Percentiles rank a stretch among this genome's conserved stretches.
Evolutionary conservation across 805 yeast genomes (phyloP).

Genomic region (Pichia ethanolica): DNA sequence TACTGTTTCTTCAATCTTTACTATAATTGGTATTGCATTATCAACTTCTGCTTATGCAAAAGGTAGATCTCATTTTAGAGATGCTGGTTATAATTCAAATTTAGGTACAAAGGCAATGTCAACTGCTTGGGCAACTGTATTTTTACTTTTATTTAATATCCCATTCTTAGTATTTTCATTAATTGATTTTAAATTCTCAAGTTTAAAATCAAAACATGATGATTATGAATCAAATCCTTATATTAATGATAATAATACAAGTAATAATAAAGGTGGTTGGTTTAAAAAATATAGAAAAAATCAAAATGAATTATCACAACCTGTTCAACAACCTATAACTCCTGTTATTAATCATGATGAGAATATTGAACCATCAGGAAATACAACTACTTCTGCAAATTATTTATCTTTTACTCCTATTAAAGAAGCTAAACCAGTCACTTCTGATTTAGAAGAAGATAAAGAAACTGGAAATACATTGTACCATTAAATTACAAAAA

Average conservation of each 20-base stretch:
- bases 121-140: slow-evolving; percentile 53
- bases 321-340: no score
- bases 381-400: background rate
- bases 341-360: background rate
- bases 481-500: background rate
- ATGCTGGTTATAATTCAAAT: slow-evolving; percentile 34
- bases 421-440: background rate
- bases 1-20: slow-evolving; percentile 35
- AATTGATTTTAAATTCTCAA: no score
- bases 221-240: background rate
- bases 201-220: no score
- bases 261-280: slow-evolving; percentile 5
- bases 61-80: slow-evolving; percentile 42
- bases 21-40: slow-evolving; percentile 38
- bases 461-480: background rate
- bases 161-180: slow-evolving; percentile 5
- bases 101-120: slow-evolving; percentile 49
- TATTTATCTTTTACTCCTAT: slow-evolving; percentile 5
- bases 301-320: no score
- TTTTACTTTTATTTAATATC: slow-evolving; percentile 11
- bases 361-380: no score
- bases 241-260: background rate
- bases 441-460: background rate
- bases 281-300: background rate
- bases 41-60: slow-evolving; percentile 49